Percentiles rank a stretch among this genome's conserved stretches.
Conservation (phyloP, 140 eudicot species). For the Flaveria floridana region DNA sequence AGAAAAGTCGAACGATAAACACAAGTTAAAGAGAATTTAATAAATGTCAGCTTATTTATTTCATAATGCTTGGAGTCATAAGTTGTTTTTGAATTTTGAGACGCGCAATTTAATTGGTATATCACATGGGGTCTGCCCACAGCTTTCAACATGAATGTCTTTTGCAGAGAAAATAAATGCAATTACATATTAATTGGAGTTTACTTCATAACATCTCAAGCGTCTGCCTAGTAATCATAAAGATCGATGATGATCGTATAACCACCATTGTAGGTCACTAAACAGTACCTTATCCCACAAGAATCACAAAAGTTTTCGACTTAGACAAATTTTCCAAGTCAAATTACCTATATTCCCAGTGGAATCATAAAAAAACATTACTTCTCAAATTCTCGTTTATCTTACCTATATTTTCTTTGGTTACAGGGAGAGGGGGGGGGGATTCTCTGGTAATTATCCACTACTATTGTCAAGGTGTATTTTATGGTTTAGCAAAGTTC, state of each 20-base stretch:
- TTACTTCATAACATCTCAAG: slow-evolving; percentile 24
- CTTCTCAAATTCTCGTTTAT: no score
- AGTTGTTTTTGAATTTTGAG: slow-evolving; percentile 17
- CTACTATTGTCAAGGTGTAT: not conserved
- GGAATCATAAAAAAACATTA: not conserved
- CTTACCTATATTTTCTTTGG: no score
- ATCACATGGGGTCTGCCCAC: slow-evolving; percentile 32
- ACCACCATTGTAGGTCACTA: slow-evolving; percentile 7
- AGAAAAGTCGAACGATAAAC: not conserved
- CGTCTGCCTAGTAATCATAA: slow-evolving; percentile 27
- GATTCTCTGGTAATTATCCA: not conserved
- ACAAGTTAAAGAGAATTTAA: not conserved
- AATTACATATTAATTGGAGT: slow-evolving; percentile 6
- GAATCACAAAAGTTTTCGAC: not conserved
- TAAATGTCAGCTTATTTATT: not conserved
- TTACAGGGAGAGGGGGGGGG: not conserved
- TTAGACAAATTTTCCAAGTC: slow-evolving; percentile 6
- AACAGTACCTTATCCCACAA: not conserved
- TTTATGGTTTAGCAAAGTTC: not conserved
- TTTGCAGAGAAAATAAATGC: slow-evolving; percentile 21
- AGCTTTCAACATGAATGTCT: slow-evolving; percentile 17
- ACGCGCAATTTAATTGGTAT: slow-evolving; percentile 2
- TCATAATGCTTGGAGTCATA: not conserved
- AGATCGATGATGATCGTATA: not conserved
- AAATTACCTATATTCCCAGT: slow-evolving; percentile 15